phyloP scores from a whole-genome alignment of 2,329 filamentous ascomycete species.

The Alternaria solani region DNA sequence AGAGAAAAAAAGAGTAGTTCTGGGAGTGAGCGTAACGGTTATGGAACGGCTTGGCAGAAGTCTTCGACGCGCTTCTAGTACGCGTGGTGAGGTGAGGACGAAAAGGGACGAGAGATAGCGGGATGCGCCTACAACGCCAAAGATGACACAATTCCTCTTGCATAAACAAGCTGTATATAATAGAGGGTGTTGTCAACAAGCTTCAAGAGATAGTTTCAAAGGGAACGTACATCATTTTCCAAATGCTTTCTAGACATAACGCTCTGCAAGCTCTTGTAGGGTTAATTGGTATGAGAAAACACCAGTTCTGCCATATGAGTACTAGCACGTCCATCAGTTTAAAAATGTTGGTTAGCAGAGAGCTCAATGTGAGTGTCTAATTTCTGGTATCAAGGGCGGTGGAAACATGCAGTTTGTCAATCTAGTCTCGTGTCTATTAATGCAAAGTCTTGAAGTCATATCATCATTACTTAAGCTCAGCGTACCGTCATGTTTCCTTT shows the following conservation, averaged over 20 bases:
- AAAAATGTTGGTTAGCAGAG: neutral
- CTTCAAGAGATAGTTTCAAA: neutral
- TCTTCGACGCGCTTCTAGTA: slow-evolving; percentile 23
- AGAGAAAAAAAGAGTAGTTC: neutral
- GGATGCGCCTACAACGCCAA: neutral
- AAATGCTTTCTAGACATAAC: neutral
- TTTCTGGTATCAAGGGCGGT: neutral
- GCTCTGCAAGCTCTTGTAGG: neutral
- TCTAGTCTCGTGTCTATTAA: slow-evolving; percentile 11
- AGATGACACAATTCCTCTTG: neutral
- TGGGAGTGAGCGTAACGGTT: slow-evolving; percentile 6
- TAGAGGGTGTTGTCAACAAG: neutral
- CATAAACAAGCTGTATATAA: neutral
- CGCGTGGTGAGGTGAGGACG: slow-evolving; percentile 32
- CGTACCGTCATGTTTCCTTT: slow-evolving; percentile 19
- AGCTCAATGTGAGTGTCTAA: neutral
- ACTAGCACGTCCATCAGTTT: no score
- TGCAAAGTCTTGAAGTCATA: slow-evolving; percentile 26
- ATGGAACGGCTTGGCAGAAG: slow-evolving; percentile 22
- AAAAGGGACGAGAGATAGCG: neutral
- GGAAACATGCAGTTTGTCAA: slow-evolving; percentile 3
- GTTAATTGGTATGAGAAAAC: no score
- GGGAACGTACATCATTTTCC: neutral
- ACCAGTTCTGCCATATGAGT: no score
- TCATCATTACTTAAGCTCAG: slow-evolving; percentile 27